Evolutionary conservation across 2,329 filamentous ascomycete species (phyloP).

Genomic region (Verticillium isaacii): DNA sequence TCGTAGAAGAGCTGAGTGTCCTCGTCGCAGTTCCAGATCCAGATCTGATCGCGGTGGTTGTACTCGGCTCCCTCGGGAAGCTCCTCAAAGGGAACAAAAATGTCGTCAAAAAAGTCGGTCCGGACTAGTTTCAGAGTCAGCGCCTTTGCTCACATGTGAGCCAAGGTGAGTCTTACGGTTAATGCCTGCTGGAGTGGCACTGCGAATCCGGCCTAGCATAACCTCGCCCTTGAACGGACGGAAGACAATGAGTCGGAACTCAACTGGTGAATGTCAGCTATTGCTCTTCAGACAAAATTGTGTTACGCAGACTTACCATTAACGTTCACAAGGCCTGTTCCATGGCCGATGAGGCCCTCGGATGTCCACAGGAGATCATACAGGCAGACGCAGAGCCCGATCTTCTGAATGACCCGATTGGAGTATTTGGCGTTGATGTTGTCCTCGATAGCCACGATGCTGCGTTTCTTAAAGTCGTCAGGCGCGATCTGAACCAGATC

Average conservation of each 20-base stretch:
- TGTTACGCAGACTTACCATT: conserved; percentile 57
- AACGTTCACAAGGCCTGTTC: conserved; percentile 86
- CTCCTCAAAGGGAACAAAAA: conserved; percentile 71
- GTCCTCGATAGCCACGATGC: conserved; percentile 83
- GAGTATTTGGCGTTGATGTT: conserved; percentile 97
- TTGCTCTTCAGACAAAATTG: background rate
- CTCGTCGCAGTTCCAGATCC: conserved; percentile 77
- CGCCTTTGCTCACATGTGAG: background rate
- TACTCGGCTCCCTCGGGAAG: conserved; percentile 74
- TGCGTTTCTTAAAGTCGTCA: conserved; percentile 80
- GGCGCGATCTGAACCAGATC: conserved; percentile 93
- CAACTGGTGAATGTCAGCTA: conserved; percentile 50
- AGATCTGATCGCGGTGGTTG: conserved; percentile 70
- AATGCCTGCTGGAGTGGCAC: conserved; percentile 67
- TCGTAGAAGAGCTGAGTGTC: conserved; percentile 75
- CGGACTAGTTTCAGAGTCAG: conserved; percentile 48
- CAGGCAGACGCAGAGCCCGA: conserved; percentile 89
- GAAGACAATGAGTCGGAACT: conserved; percentile 91
- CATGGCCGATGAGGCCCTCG: conserved; percentile 90
- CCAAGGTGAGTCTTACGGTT: conserved; percentile 44
- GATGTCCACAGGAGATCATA: conserved; percentile 88
- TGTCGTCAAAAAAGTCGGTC: conserved; percentile 91
- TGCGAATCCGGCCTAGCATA: conserved; percentile 77
- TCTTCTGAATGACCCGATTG: conserved; percentile 91
- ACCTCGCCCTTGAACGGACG: conserved; percentile 95